These are phyloP conservation scores for Penicillium chermesinum DNA, from an alignment of 495 filamentous ascomycete genomes.

Conservation along the genomic window DNA sequence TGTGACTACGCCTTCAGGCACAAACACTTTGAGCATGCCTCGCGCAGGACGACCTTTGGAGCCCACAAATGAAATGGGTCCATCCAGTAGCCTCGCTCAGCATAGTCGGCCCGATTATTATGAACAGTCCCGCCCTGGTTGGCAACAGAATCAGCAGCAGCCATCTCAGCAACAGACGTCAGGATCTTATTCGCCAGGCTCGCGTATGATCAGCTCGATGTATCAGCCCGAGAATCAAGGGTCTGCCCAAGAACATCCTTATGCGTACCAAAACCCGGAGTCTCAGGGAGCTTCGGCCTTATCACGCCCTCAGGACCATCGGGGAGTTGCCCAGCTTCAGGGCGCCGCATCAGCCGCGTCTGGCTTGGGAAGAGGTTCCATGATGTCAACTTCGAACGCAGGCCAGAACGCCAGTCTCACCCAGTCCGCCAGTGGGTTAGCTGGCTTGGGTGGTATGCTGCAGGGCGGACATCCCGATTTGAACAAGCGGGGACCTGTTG, in stretches of 20 bases:
- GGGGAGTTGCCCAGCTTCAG: conserved; percentile 73
- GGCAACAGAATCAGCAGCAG: conserved; percentile 43
- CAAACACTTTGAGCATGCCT: conserved; percentile 56
- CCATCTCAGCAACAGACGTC: conserved; percentile 49
- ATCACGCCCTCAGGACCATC: conserved; percentile 72
- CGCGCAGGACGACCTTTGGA: conserved; percentile 47
- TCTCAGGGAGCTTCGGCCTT: conserved; percentile 48
- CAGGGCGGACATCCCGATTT: conserved; percentile 55
- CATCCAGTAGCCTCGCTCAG: conserved; percentile 28
- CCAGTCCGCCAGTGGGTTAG: conserved; percentile 42
- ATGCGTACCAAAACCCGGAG: conserved; percentile 44
- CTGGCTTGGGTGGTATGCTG: conserved; percentile 42
- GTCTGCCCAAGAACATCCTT: conserved; percentile 40
- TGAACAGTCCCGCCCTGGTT: conserved; percentile 45
- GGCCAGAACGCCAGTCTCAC: conserved; percentile 45
- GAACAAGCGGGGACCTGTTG: conserved; percentile 89
- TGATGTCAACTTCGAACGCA: conserved; percentile 42
- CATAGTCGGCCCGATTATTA: conserved; percentile 41
- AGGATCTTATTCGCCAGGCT: conserved; percentile 43
- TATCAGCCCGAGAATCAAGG: conserved; percentile 36
- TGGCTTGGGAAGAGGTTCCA: conserved; percentile 37
- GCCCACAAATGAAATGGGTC: conserved; percentile 30
- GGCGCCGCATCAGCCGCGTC: conserved; percentile 65
- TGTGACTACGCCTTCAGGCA: conserved; percentile 93
- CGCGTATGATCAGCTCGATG: conserved; percentile 38